Percentiles rank a stretch among this genome's conserved stretches.
Conservation (phyloP, 306 rosid species). For the Sechiopsis laciniata region DNA sequence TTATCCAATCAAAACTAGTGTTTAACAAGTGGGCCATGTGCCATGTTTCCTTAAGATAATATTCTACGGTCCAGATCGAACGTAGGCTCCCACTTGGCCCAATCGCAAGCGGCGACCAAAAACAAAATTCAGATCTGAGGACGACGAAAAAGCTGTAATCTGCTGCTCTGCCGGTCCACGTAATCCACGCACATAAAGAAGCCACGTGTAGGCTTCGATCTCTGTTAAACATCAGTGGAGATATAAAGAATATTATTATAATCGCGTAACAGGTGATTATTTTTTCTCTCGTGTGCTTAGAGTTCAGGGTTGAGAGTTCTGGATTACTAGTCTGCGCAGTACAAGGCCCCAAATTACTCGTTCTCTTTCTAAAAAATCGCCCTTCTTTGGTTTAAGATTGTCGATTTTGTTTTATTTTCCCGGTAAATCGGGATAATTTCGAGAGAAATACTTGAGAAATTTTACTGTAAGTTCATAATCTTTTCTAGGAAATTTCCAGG, state of each 20-base stretch:
- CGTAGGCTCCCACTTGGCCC: background rate
- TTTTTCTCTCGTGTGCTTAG: background rate
- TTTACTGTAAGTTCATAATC: conserved; percentile 2
- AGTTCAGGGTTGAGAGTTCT: conserved; percentile 5
- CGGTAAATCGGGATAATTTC: conserved; percentile 8
- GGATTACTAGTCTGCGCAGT: conserved; percentile 17
- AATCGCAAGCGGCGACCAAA: conserved; percentile 22
- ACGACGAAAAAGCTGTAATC: background rate
- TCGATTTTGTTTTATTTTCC: background rate
- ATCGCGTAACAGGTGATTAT: background rate
- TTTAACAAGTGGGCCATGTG: conserved; percentile 20
- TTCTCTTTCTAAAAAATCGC: background rate
- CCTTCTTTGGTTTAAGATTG: background rate
- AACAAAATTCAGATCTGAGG: conserved; percentile 17
- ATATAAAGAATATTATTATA: too few relatives aligned
- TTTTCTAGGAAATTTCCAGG: conserved; percentile 12
- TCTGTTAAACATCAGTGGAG: background rate
- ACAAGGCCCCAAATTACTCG: conserved; percentile 6
- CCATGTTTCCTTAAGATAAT: background rate
- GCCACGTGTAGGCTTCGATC: background rate
- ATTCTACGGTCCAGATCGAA: conserved; percentile 10
- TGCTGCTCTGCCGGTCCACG: background rate
- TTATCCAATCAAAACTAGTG: conserved; percentile 2
- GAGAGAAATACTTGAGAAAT: background rate
- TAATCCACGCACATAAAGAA: background rate